These are phyloP conservation scores for Microdochium paspali DNA, from an alignment of 2,329 filamentous ascomycete genomes.

Conservation along the genomic window DNA sequence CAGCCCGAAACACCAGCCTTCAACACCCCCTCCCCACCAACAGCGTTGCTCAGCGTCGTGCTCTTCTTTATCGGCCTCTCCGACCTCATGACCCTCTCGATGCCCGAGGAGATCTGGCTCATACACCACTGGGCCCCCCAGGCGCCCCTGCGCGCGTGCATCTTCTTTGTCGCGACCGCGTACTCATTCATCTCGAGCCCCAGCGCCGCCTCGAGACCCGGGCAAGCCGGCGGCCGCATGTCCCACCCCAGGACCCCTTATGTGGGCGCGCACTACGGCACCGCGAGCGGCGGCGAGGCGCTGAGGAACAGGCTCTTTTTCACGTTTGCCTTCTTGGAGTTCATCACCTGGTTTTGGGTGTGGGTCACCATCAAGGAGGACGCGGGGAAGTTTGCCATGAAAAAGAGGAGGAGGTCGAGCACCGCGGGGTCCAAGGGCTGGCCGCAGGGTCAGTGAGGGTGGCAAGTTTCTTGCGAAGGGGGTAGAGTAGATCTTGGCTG, in stretches of 20 bases:
- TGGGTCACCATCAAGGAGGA: slow-evolving; percentile 65
- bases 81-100: slow-evolving; percentile 57
- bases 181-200: slow-evolving; percentile 36
- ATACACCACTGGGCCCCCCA: slow-evolving; percentile 58
- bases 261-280: slow-evolving; percentile 24
- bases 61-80: slow-evolving; percentile 51
- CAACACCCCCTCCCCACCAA: slow-evolving; percentile 57
- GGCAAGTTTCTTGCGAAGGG: no score
- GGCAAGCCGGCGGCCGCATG: slow-evolving; percentile 12
- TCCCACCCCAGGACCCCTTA: slow-evolving; percentile 23
- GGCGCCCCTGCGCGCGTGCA: slow-evolving; percentile 44
- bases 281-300: slow-evolving; percentile 45
- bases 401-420: slow-evolving; percentile 24
- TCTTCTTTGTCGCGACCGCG: slow-evolving; percentile 42
- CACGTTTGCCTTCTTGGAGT: slow-evolving; percentile 75
- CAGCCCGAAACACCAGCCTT: slow-evolving; percentile 61
- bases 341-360: slow-evolving; percentile 80
- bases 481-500: no score
- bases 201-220: slow-evolving; percentile 30
- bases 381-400: slow-evolving; percentile 28
- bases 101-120: slow-evolving; percentile 56
- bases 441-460: not conserved
- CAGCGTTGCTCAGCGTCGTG: slow-evolving; percentile 63
- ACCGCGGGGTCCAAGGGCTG: not conserved
- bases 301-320: slow-evolving; percentile 82